phyloP scores from a whole-genome alignment of 2,329 filamentous ascomycete species.

The Stachybotrys elegans region DNA sequence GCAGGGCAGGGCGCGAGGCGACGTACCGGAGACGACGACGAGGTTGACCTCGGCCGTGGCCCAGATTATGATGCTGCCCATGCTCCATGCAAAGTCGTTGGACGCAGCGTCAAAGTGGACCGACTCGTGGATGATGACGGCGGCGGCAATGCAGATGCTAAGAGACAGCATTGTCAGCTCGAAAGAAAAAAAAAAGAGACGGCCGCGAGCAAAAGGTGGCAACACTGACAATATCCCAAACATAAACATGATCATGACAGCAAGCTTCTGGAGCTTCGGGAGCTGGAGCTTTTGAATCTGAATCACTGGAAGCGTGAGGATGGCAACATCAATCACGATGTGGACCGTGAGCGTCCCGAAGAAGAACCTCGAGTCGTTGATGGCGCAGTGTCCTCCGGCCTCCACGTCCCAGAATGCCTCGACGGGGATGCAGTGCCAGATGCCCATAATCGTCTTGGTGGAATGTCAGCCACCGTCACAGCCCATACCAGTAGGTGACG shows the following conservation, averaged over 20 bases:
- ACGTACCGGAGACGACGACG: conserved; percentile 16
- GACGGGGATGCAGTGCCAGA: conserved; percentile 24
- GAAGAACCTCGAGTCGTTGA: conserved; percentile 25
- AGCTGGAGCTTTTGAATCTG: conserved; percentile 24
- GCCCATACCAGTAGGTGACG: neutral
- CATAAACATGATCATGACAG: conserved; percentile 20
- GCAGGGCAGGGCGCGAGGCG: neutral
- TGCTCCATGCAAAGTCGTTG: conserved; percentile 15
- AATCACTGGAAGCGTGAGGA: conserved; percentile 22
- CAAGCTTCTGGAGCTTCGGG: conserved; percentile 19
- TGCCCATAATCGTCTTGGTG: conserved; percentile 15
- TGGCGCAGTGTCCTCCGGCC: conserved; percentile 8
- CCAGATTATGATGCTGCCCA: conserved; percentile 16
- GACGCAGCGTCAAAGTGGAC: conserved; percentile 11
- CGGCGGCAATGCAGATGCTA: conserved; percentile 14
- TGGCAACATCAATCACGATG: conserved; percentile 22
- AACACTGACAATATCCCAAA: conserved; percentile 24
- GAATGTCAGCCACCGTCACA: neutral
- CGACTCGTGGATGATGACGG: conserved; percentile 14
- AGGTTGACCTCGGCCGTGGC: conserved; percentile 18
- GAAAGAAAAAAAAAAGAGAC: too few relatives aligned
- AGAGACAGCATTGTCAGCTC: neutral
- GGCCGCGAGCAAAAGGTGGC: too few relatives aligned
- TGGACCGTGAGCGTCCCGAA: conserved; percentile 25
- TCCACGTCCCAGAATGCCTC: conserved; percentile 21